Evolutionary conservation across 208 protist genomes (phyloP), one percentile per base, ranked within the genome.

Genomic region (Trypanosoma caninum): DNA sequence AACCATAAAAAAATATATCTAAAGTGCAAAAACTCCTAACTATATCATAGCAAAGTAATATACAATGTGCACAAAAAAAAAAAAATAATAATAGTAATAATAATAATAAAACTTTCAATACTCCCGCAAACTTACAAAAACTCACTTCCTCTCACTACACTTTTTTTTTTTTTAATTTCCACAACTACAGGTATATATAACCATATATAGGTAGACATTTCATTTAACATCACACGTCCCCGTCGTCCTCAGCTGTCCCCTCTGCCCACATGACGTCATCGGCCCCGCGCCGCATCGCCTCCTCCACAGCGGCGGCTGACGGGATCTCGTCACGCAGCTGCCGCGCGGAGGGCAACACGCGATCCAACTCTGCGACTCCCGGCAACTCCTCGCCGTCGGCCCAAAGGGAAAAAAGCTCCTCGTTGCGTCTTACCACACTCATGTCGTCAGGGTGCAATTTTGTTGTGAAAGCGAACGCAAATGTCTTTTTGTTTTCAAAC

Each of bases 241-340:
- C 37, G 35, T 44, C 28, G 3, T 35, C 20, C 13, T 64, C 34
- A 0, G 34, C 20, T 1, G 20, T 9, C 13, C 0, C 16, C 16
- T 52, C 23, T 10, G 11, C 33, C 40, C 35, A 46, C 33, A 41
- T 18, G 28, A n/a, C 28, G 22, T 20, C n/a, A 25, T 28, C 31
- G n/a, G 27, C 30, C 2, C 38, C 47, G 16, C 48, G 14, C 10
- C 23, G 2, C 53, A 33, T 40, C 5, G 37, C 30, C 28, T 41
- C 5, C 18, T 50, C 51, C 45, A 34, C 44, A 23, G 9, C 44
- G 2, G n/a, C 47, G 4, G 14, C 55, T 23, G 76, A 80, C 2
- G 85, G 85, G 57, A 92, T 69, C 63, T 89, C 82, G 6, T 87
- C 76, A 33, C 67, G 62, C 55, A 92, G 67, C 67, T 92, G 82